These are phyloP conservation scores for Hypoxylon rubiginosum DNA, from an alignment of 2,329 filamentous ascomycete species.

Conservation along the genomic window DNA sequence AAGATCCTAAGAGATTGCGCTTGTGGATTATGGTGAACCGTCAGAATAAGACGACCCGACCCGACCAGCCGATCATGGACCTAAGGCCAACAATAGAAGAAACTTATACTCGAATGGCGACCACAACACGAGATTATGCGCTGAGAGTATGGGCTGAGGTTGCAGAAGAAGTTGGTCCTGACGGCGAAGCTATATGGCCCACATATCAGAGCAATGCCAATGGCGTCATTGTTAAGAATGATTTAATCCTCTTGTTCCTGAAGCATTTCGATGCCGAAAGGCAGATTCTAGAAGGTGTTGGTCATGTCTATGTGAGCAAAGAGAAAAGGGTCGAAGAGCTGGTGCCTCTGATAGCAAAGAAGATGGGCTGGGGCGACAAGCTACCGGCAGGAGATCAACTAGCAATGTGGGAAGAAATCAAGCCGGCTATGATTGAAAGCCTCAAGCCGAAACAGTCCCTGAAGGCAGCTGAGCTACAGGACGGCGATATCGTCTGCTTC, in stretches of 20 bases:
- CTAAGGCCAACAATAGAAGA: slow-evolving; percentile 83
- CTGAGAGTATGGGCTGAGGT: slow-evolving; percentile 91
- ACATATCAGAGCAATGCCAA: slow-evolving; percentile 71
- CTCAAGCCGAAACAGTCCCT: slow-evolving; percentile 93
- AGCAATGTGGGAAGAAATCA: slow-evolving; percentile 95
- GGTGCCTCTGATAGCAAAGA: slow-evolving; percentile 79
- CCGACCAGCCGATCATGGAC: slow-evolving; percentile 88
- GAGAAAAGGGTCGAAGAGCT: slow-evolving; percentile 91
- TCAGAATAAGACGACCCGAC: slow-evolving; percentile 95
- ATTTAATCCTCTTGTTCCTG: slow-evolving; percentile 85
- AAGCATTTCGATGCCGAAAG: slow-evolving; percentile 88
- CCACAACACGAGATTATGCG: slow-evolving; percentile 73
- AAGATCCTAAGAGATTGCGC: slow-evolving; percentile 78
- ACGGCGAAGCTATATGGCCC: slow-evolving; percentile 81
- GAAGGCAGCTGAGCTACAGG: slow-evolving; percentile 92
- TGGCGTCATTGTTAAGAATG: slow-evolving; percentile 69
- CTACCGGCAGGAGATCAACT: slow-evolving; percentile 72
- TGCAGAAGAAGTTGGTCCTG: slow-evolving; percentile 72
- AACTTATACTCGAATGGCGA: slow-evolving; percentile 63
- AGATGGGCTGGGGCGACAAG: slow-evolving; percentile 88
- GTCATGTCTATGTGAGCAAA: slow-evolving; percentile 88
- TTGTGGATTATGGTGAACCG: slow-evolving; percentile 99
- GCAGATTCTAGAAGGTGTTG: slow-evolving; percentile 81
- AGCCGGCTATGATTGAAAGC: slow-evolving; percentile 95
- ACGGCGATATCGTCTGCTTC: slow-evolving; percentile 97